These are phyloP conservation scores for Didymellaceae sp. DNA, from an alignment of 2,329 filamentous ascomycete species.

Conservation along the genomic window DNA sequence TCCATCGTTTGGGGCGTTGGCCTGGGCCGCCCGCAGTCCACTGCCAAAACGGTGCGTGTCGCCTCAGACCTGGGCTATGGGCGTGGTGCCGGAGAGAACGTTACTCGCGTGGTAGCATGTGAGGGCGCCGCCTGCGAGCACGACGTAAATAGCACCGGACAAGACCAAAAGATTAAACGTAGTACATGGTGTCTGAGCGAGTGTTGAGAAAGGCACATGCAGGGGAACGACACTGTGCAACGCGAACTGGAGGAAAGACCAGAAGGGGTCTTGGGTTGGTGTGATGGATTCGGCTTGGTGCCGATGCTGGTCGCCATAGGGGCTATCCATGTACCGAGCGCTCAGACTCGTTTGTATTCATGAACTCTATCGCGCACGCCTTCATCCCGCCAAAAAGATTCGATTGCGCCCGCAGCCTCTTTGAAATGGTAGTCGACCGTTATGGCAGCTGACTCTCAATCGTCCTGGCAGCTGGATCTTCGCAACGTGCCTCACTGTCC, in stretches of 20 bases:
- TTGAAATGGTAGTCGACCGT: no score
- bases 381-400: no score
- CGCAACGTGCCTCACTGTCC: no score
- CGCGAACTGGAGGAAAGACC: not conserved
- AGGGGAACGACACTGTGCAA: no score
- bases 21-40: not conserved
- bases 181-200: no score
- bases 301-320: not conserved
- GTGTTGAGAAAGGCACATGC: no score
- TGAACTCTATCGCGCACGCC: not conserved
- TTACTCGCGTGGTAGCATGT: not conserved
- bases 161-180: no score
- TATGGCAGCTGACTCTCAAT: no score
- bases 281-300: not conserved
- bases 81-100: not conserved
- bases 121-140: not conserved
- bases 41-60: not conserved
- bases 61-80: not conserved
- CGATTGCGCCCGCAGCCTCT: no score
- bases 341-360: not conserved
- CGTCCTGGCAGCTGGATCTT: no score
- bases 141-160: not conserved
- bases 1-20: not conserved
- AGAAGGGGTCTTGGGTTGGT: not conserved
- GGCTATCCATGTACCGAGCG: conserved; percentile 3